Evolutionary conservation across 2,329 filamentous ascomycete species (phyloP), one percentile per base, ranked within the genome.

Genomic region (Fusarium camptoceras): DNA sequence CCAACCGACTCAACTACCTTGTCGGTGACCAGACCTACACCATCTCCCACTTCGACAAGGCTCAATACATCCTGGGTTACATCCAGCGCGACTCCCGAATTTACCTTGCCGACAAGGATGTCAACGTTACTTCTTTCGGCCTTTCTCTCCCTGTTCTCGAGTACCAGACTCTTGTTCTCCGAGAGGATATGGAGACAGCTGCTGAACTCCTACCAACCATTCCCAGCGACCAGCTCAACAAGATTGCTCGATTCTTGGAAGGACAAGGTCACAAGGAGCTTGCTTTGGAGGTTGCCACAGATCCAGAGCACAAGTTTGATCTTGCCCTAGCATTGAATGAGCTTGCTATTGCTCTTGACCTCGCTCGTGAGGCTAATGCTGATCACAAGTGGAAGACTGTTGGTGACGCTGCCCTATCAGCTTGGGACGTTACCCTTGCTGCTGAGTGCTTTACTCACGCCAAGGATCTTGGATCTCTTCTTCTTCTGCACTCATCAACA

Each of bases 301-400:
- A 99, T 75, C 87, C 92, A 0, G 96, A 99, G 82, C 96, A 99
- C 83, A 96, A 97, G 78, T 98, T 99, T 76, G 96, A 99, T 65
- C 88, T 99, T 24, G 92, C 96, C 0, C 85, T 99, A 31, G 87
- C 89, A 5, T 86, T 99, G 44, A 93, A 91, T 75, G 92, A 96
- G 69, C 88, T 98, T 16, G 88, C 94, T 42, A 92, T 95, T 76
- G 95, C 95, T 1, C 87, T 97, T 5, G 90, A 94, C 64, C 89
- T 98, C 53, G 95, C 96, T 9, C 88, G 90, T 42, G 86, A 92
- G 78, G 92, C 94, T 14, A 92, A 98, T 70, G 92, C 90, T 2
- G 96, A 98, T 79, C 95, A 98, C 83, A 97, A 97, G 82, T 99
- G 96, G 96, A 98, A 98, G 87, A 94, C 90, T 6, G 93, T 99